Base-by-base conservation (phyloP, 257 asterid genomes). In the Hygrophila difformis region DNA sequence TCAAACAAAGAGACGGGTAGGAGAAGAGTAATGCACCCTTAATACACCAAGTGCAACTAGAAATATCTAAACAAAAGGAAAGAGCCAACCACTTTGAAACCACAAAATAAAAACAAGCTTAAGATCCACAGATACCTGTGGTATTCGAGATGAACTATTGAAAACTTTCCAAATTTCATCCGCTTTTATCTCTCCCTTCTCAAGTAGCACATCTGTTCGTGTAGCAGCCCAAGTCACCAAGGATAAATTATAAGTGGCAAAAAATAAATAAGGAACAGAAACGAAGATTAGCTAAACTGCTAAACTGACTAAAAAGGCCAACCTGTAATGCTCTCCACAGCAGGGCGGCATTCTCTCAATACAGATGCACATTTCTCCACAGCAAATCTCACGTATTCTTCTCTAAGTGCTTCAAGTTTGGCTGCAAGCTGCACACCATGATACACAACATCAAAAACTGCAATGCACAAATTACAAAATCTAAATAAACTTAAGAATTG, bases 261-360 rank as follows among this genome's bases (percentile, higher is more conserved):
- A 59, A 60, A n/a, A 1, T n/a, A 53, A 18, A 49, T 37, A 5
- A 47, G 9, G 56, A 43, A 39, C 58, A 35, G 37, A 17, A 52
- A 53, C 43, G 7, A 40, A 42, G 14, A 47, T 33, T 48, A 58
- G 66, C 35, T 33, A 15, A 41, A 44, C 35, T 31, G 57, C n/a
- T n/a, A n/a, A n/a, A n/a, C n/a, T 16, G 45, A 61, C 51, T 50
- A 49, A 18, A 9, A 14, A 64, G 51, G 65, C 28, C 19, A 10
- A 88, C 97, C 97, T 59, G 96, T 77, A 51, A 89, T 82, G 48
- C 63, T 73, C 68, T 89, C 98, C 60, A 89, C 86, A 56, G 98
- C 96, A 64, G 75, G 70, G 37, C 70, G 77, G 59, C 59, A 56
- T 69, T 89, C 92, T 50, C 67, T 72, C 45, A 89, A 42, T 36